phyloP scores from a whole-genome alignment of 305 asterid genomes.

The Petunia hybrid region DNA sequence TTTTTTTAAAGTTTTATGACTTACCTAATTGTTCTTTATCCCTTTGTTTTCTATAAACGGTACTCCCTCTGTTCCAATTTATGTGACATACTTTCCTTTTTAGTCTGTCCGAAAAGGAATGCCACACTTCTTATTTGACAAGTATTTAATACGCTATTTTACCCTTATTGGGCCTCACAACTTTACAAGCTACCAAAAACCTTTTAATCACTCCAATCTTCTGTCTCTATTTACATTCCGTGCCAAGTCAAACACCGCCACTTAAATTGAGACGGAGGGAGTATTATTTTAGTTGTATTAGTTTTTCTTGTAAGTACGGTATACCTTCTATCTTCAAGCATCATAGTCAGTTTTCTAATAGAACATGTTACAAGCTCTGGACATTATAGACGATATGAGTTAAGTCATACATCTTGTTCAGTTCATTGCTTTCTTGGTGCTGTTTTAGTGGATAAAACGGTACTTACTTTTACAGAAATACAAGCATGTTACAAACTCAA shows the following conservation, averaged over 20 bases:
- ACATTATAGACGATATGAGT: background rate
- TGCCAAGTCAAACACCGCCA: too few relatives aligned
- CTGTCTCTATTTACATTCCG: too few relatives aligned
- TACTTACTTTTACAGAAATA: conserved; percentile 35
- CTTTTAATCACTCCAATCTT: too few relatives aligned
- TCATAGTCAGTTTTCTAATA: conserved; percentile 9
- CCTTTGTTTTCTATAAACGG: background rate
- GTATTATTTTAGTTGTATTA: background rate
- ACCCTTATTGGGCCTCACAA: too few relatives aligned
- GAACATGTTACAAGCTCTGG: background rate
- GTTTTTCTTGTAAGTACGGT: background rate
- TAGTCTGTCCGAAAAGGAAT: too few relatives aligned
- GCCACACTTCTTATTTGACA: too few relatives aligned
- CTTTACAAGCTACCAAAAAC: too few relatives aligned
- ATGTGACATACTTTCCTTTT: too few relatives aligned
- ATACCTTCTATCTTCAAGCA: conserved; percentile 1
- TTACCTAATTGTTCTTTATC: background rate
- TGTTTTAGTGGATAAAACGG: conserved; percentile 3
- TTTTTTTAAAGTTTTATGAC: background rate
- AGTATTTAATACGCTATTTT: too few relatives aligned
- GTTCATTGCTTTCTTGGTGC: conserved; percentile 23
- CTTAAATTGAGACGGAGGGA: too few relatives aligned
- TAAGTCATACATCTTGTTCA: conserved; percentile 13
- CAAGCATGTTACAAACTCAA: conserved; percentile 16
- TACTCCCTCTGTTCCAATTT: too few relatives aligned